Evolutionary conservation across 108 stramenopile genomes (phyloP), one percentile per base, ranked within the genome.

Genomic region (Cyclotella choctawhatcheeana): DNA sequence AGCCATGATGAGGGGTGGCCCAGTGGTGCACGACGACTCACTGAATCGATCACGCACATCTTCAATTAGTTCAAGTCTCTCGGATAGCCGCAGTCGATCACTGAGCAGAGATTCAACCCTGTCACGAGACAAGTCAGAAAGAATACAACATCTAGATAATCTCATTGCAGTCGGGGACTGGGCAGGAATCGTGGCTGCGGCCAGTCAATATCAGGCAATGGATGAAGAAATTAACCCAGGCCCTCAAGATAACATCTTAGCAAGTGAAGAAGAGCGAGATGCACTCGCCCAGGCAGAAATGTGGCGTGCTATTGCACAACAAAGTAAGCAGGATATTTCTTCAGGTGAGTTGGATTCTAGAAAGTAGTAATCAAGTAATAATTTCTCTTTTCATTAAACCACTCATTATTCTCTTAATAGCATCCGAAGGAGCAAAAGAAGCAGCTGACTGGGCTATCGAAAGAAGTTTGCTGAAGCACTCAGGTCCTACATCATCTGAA

Each of bases 371-470:
- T 58, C 27, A 63, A 51, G 18, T 16, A 31, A 58, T 37, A 10
- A 14, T 54, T 14, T 22, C n/a, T 6, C 12, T 18, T 35, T 44
- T 20, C 32, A 16, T 69, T 44, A 32, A 10, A 10, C 14, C 26
- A 7, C 22, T 18, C 7, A 59, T n/a, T n/a, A n/a, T n/a, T n/a
- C 44, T n/a, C 27, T n/a, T 1, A 13, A 45, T 26, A 64, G 32
- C 24, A 24, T 53, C 66, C 44, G 32, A 71, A 53, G 88, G 73
- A 32, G 91, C 91, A 0, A 80, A 70, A 14, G 82, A 86, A 37
- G 92, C 92, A 30, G 88, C 93, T 0, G 89, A 91, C 74, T 91
- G 89, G 89, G 93, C 89, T 20, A 93, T 93, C 58, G 84, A 85
- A 56, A 50, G 84, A 72, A 89, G 89, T 69, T 73, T 93, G 10